These are phyloP conservation scores for Fusarium sp. DNA, from an alignment of 2,329 filamentous ascomycete species.

Conservation along the genomic window DNA sequence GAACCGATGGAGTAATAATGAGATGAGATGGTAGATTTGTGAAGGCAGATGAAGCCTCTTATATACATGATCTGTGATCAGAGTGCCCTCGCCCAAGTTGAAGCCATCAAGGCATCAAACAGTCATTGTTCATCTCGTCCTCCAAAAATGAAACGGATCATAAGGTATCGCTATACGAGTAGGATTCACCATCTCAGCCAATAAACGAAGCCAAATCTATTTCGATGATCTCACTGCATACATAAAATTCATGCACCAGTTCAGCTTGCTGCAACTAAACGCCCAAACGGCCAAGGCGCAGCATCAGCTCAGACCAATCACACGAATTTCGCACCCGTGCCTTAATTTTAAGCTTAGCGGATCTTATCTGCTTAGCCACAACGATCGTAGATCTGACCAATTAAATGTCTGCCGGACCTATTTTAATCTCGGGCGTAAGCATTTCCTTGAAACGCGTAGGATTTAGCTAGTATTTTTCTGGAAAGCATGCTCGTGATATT, in stretches of 20 bases:
- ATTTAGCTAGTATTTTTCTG: not conserved
- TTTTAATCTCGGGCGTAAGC: not conserved
- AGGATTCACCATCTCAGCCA: not conserved
- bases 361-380: not conserved
- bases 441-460: not conserved
- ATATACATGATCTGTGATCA: not conserved
- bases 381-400: not conserved
- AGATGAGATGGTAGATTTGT: not conserved
- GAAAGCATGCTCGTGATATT: not conserved
- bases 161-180: not conserved
- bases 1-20: not conserved
- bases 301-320: not conserved
- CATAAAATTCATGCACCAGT: not conserved
- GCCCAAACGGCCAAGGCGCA: not conserved
- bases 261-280: not conserved
- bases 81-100: rapidly evolving
- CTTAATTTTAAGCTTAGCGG: conserved; percentile 2
- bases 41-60: not conserved
- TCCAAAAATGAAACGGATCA: not conserved
- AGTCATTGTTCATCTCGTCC: not conserved
- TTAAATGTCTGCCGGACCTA: not conserved
- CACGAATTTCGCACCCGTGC: not conserved
- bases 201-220: not conserved
- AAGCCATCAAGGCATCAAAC: not conserved
- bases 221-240: not conserved